Evolutionary conservation across 768 basidiomycete species (phyloP), one percentile per base, ranked within the genome.

Genomic region (Suillus tomentosus): DNA sequence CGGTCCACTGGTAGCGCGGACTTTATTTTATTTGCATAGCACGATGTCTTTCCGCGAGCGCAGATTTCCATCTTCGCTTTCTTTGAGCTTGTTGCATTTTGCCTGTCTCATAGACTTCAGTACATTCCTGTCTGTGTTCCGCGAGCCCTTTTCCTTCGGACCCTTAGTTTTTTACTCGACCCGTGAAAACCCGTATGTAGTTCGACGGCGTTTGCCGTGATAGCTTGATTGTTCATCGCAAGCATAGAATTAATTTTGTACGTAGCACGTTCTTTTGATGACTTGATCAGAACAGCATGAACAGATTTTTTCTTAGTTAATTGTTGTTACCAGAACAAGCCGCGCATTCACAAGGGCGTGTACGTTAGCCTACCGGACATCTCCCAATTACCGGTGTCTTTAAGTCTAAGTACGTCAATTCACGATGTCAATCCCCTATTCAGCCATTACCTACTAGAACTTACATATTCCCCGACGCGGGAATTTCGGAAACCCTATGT

Each of bases 361-460:
- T 58, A 58, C 56, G 56, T 58, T 27, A 58, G 24, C 19, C 17
- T 58, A 14, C 1, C 24, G 27, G 40, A 27, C 11, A 27, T 31
- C 31, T 17, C 15, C 17, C 24, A 42, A 58, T 42, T 1, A 27
- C 11, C 39, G 27, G 24, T 39, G 40, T 17, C 24, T 43, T 15
- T 57, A 19, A 42, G 39, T 42, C 15, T 27, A 27, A 58, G 57
- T 58, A 42, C 57, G 57, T 42, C 39, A 58, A 57, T 27, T 58
- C 24, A 10, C 27, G 11, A 24, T 40, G 56, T 58, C 37, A 40
- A 40, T 27, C 56, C 24, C 24, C 57, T 40, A 58, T 27, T 42
- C 39, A 58, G 56, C 24, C 15, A 14, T 39, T 57, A 54, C 53
- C 31, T 54, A 54, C 31, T n/a, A 42, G 39, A 40, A 57, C 17